These are phyloP conservation scores for Pichia sp. DNA, from an alignment of 1,139 yeast genomes.

Conservation along the genomic window DNA sequence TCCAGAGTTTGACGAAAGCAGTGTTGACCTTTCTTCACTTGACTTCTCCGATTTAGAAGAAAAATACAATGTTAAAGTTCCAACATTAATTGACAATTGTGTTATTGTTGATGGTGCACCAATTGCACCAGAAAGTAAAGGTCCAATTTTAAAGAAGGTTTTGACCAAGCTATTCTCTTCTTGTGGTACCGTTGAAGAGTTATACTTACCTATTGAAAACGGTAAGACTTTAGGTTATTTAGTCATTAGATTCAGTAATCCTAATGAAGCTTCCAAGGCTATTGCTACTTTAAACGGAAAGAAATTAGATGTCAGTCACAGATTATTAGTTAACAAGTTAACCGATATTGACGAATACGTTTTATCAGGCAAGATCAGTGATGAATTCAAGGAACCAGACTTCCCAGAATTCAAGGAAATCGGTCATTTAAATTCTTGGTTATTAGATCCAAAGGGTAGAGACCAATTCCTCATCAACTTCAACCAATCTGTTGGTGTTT, in stretches of 20 bases:
- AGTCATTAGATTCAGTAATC: constrained; percentile 77
- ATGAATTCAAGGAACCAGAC: constrained; percentile 68
- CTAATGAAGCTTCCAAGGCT: constrained; percentile 73
- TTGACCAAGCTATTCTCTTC: constrained; percentile 74
- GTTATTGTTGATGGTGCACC: constrained; percentile 97
- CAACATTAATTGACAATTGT: constrained; percentile 69
- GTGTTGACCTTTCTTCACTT: constrained; percentile 59
- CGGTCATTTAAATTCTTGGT: constrained; percentile 88
- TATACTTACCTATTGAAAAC: constrained; percentile 76
- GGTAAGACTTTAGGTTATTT: constrained; percentile 86
- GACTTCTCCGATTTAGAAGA: constrained; percentile 90
- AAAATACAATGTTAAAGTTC: constrained; percentile 57
- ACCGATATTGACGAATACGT: constrained; percentile 85
- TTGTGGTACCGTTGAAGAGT: constrained; percentile 69
- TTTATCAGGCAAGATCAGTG: constrained; percentile 59
- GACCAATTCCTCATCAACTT: constrained; percentile 86
- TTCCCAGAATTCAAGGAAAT: constrained; percentile 68
- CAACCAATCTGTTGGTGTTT: constrained; percentile 79
- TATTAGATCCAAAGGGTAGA: constrained; percentile 84
- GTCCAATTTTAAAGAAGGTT: constrained; percentile 80
- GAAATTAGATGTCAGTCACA: constrained; percentile 92
- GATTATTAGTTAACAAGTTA: constrained; percentile 79
- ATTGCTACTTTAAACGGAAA: constrained; percentile 81
- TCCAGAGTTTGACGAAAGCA: constrained; percentile 26
- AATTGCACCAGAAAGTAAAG: constrained; percentile 87